Percentiles rank a stretch among this genome's conserved stretches.
phyloP scores from a whole-genome alignment of 306 rosid species.

The Mimosa pudica region DNA sequence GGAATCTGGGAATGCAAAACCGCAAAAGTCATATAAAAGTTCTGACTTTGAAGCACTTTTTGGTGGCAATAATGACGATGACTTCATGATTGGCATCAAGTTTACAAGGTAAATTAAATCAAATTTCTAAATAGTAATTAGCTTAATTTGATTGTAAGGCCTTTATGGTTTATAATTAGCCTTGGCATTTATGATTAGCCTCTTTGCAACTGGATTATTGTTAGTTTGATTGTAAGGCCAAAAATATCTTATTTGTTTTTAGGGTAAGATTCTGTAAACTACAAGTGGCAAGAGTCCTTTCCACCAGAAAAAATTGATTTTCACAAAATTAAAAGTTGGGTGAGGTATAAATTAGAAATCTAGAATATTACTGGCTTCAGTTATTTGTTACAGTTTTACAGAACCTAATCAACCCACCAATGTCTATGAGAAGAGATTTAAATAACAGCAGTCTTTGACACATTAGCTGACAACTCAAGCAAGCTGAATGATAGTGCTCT shows the following conservation, averaged over 20 bases:
- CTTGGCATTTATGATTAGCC: constrained; percentile 7
- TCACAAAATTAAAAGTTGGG: not conserved
- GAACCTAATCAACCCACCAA: not conserved
- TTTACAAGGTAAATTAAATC: constrained; percentile 77
- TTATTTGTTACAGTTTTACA: not conserved
- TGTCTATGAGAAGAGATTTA: not conserved
- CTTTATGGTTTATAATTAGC: not conserved
- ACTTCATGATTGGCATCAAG: constrained; percentile 93
- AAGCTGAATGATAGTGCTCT: not conserved
- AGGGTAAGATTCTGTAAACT: not conserved
- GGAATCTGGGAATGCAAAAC: constrained; percentile 38
- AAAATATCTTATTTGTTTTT: not conserved
- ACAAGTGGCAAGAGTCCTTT: not conserved
- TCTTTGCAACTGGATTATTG: not conserved
- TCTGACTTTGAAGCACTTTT: constrained; percentile 76
- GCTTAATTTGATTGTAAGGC: constrained; percentile 19
- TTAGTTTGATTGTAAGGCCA: not conserved
- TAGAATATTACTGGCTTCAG: not conserved
- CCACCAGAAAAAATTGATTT: not conserved
- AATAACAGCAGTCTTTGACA: not conserved
- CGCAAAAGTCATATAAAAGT: constrained; percentile 64
- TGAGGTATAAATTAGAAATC: not conserved
- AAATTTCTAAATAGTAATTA: constrained; percentile 5
- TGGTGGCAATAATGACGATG: constrained; percentile 79
- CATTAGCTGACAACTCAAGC: not conserved